Conservation (phyloP, 495 filamentous ascomycete genomes). For the Clohesyomyces aquaticus region DNA sequence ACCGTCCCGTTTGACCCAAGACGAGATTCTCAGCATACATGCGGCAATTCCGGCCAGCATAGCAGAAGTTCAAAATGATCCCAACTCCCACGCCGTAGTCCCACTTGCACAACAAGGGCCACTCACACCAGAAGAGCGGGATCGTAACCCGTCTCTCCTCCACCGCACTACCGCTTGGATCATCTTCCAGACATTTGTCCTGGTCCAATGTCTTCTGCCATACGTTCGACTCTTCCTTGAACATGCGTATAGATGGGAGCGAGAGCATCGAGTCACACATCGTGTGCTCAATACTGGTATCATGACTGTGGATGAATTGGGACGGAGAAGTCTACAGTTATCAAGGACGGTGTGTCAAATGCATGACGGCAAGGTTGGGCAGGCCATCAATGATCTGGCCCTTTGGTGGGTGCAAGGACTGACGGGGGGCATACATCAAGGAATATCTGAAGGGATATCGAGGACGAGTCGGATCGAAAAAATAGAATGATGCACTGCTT, state of each 20-base stretch:
- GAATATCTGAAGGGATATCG: conserved; percentile 66
- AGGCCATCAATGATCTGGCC: conserved; percentile 54
- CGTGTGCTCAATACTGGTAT: conserved; percentile 56
- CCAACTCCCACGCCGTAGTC: conserved; percentile 47
- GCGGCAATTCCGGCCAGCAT: conserved; percentile 52
- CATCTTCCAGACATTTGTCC: conserved; percentile 61
- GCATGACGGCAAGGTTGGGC: conserved; percentile 61
- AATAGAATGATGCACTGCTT: conserved; percentile 15
- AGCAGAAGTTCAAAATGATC: conserved; percentile 8
- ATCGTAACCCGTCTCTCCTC: conserved; percentile 53
- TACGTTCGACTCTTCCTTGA: conserved; percentile 59
- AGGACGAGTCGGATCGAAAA: conserved; percentile 13
- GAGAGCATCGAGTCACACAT: conserved; percentile 64
- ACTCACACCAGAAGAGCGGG: conserved; percentile 3
- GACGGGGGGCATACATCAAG: conserved; percentile 66
- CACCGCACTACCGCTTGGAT: conserved; percentile 60
- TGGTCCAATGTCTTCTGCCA: conserved; percentile 61
- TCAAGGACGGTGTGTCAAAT: conserved; percentile 56
- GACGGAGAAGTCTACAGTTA: conserved; percentile 56
- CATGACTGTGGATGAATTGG: conserved; percentile 56
- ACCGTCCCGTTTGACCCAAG: conserved; percentile 59
- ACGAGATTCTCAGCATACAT: conserved; percentile 53
- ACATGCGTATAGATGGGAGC: conserved; percentile 63
- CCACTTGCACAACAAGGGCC: conserved; percentile 13
- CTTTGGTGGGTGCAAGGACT: conserved; percentile 64